Percentiles rank a stretch among this genome's conserved stretches.
These are phyloP conservation scores for Verticillium isaacii DNA, from an alignment of 2,329 filamentous ascomycete species.

Conservation along the genomic window DNA sequence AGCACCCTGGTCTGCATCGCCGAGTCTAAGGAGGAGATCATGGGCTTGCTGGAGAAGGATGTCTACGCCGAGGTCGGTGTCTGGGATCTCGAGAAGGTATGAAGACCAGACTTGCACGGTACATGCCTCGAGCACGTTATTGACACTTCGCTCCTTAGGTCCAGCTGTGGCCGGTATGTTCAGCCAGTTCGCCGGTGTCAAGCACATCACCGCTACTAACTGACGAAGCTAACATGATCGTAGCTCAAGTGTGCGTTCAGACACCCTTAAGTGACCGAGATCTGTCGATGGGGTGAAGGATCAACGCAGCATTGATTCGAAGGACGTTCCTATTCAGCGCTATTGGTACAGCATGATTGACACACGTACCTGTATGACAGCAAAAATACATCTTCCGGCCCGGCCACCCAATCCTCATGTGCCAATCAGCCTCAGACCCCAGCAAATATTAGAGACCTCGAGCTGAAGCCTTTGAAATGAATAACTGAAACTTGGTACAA, in stretches of 20 bases:
- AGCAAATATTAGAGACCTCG: background rate
- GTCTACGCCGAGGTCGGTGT: constrained; percentile 68
- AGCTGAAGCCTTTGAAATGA: background rate
- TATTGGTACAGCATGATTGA: background rate
- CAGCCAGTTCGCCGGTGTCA: background rate
- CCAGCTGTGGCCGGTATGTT: constrained; percentile 43
- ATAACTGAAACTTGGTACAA: background rate
- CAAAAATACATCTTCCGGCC: background rate
- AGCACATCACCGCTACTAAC: too few species aligned
- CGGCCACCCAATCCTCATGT: background rate
- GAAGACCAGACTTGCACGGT: constrained; percentile 5
- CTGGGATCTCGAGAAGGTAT: constrained; percentile 72
- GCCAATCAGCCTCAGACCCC: background rate
- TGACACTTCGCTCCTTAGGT: constrained; percentile 22
- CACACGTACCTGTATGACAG: background rate
- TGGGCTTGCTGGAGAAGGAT: constrained; percentile 64
- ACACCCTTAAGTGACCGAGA: constrained; percentile 15
- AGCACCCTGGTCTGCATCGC: constrained; percentile 66
- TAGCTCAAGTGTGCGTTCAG: constrained; percentile 38
- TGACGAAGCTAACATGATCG: constrained; percentile 2
- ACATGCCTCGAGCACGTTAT: background rate
- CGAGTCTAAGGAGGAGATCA: constrained; percentile 63
- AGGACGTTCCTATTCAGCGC: background rate
- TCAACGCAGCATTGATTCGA: background rate
- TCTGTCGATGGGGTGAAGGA: background rate